Conservation (phyloP, 179 eudicot species). For the Beta corolliflora region DNA sequence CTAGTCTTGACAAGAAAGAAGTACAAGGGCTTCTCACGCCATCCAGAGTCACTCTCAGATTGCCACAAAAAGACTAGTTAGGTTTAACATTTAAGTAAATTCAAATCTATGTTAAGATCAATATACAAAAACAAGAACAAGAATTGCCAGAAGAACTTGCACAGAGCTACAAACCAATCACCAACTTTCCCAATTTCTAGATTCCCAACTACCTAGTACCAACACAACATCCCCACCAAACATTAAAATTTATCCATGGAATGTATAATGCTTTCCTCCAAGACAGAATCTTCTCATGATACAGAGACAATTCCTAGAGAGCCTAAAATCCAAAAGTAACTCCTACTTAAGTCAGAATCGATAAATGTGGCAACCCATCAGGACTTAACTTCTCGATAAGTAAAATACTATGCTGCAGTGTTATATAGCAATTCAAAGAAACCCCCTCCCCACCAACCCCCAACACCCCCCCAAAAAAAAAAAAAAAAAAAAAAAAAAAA, state of each 20-base stretch:
- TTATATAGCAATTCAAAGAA: too few relatives aligned
- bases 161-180: background rate
- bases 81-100: background rate
- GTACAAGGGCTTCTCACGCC: background rate
- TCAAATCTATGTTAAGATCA: background rate
- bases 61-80: background rate
- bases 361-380: background rate
- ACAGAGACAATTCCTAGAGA: background rate
- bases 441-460: background rate
- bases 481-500: background rate
- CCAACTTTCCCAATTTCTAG: background rate
- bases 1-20: background rate
- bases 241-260: too few relatives aligned
- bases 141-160: background rate
- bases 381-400: background rate
- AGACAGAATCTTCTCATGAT: background rate
- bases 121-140: background rate
- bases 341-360: background rate
- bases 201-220: background rate
- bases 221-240: background rate
- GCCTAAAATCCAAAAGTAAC: background rate
- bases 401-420: background rate
- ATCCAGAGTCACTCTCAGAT: background rate
- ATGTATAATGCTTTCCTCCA: background rate
- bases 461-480: too few relatives aligned